Base-by-base conservation (phyloP, 2,329 filamentous ascomycete species). In the Gaeumannomyces sp. region DNA sequence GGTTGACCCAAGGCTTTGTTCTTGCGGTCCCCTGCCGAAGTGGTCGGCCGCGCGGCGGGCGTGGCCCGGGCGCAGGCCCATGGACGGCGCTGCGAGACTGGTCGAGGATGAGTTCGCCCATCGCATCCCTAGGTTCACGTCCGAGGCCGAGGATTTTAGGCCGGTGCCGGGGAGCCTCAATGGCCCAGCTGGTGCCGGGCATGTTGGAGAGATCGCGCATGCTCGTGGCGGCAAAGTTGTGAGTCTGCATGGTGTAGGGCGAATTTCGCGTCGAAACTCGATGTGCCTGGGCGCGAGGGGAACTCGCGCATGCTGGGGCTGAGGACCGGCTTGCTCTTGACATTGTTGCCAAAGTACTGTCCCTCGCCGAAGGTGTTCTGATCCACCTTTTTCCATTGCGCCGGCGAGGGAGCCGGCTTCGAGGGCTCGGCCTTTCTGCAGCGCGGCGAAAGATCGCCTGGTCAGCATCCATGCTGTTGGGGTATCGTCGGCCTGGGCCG, bases 1-100 rank as follows among this genome's bases (percentile, higher is more conserved):
- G 79, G 66, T 80, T 81, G 8, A 80, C 74, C 75, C 79, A 80
- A 5, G 76, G 74, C 64, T 76, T n/a, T 78, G 59, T 73, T 76
- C 29, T 71, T 75, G 5, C 73, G 4, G 66, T 71, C 6, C 73
- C 72, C 19, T 74, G 79, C 19, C 71, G 76, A 16, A 75, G 78
- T 65, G 62, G 68, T 65, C 4, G 69, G 68, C 31, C 67, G 66
- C 29, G 75, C 28, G 71, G 72, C 67, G 71, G 72, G 67, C 4
- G 73, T 74, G 8, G n/a, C 71, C 73, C 3, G 74, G 73, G 28
- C 74, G 71, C 22, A 71, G 68, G 10, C 72, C 71, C 1, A 75
- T 71, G 14, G 75, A 72, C 3, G 76, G 74, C 7, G 66, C 61
- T 6, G 59, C 69, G 14, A 74, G 59, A 60, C 69, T 72, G 19